phyloP scores from a whole-genome alignment of 164 flowering plant genomes.

The Kalanchoe fedtschenkoi region DNA sequence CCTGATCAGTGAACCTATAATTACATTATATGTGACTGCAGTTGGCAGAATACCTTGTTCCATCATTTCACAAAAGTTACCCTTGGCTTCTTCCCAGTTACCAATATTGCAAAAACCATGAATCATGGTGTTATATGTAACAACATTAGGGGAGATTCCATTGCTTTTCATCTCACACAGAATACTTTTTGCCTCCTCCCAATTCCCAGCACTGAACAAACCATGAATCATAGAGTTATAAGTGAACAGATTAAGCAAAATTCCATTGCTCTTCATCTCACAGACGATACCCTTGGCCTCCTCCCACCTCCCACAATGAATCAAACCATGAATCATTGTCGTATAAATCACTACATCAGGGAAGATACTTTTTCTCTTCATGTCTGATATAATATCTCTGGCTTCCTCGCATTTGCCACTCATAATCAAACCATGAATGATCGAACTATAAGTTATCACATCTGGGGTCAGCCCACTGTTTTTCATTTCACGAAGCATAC shows the following conservation, averaged over 20 bases:
- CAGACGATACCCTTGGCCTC: not conserved
- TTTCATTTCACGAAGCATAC: not conserved
- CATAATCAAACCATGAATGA: not conserved
- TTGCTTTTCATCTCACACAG: slow-evolving; percentile 4
- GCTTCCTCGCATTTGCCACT: not conserved
- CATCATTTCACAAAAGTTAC: not conserved
- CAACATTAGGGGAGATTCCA: not conserved
- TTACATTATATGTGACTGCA: slow-evolving; percentile 2
- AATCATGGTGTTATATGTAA: slow-evolving; percentile 3
- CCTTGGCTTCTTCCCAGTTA: not conserved
- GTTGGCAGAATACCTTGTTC: not conserved
- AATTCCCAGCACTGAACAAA: slow-evolving; percentile 5
- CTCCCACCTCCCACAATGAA: not conserved
- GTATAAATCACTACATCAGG: not conserved
- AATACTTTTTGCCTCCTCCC: not conserved
- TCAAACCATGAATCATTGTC: not conserved
- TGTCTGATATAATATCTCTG: not conserved
- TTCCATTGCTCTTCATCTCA: slow-evolving; percentile 1
- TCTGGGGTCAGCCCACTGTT: not conserved
- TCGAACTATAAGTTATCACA: not conserved
- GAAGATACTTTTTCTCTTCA: not conserved
- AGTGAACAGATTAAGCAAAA: slow-evolving; percentile 2
- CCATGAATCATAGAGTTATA: slow-evolving; percentile 10
- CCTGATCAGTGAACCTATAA: not conserved
- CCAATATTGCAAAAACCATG: slow-evolving; percentile 3